These are phyloP conservation scores for Lanzia echinophila DNA, from an alignment of 2,329 filamentous ascomycete genomes.

Conservation along the genomic window DNA sequence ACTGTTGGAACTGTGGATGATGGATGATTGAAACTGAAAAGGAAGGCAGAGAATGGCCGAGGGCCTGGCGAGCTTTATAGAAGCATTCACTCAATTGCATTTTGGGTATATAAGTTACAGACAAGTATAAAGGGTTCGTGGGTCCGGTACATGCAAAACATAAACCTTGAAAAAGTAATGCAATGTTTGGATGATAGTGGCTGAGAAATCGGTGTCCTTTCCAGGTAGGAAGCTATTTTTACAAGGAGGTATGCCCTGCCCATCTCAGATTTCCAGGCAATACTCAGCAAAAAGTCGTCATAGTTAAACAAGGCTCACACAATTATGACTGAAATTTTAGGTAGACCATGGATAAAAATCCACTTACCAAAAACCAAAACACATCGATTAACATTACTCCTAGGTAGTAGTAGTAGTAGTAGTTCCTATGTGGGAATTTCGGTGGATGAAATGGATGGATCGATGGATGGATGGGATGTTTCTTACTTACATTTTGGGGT, in stretches of 20 bases:
- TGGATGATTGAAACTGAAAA: constrained; percentile 6
- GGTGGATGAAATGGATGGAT: too few relatives aligned
- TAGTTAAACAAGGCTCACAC: neutral
- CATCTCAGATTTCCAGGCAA: neutral
- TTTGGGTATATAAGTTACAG: neutral
- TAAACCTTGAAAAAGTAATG: neutral
- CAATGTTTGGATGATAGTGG: constrained; percentile 6
- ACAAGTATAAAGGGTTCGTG: neutral
- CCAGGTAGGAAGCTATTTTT: neutral
- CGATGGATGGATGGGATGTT: too few relatives aligned
- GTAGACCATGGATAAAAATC: constrained; percentile 1
- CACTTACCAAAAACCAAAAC: neutral
- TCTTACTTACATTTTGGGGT: too few relatives aligned
- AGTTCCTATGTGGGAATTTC: too few relatives aligned
- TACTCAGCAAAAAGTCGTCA: constrained; percentile 2
- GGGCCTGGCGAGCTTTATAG: neutral
- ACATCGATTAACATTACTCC: too few relatives aligned
- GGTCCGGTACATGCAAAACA: constrained; percentile 9
- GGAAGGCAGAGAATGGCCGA: neutral
- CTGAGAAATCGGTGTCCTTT: constrained; percentile 8
- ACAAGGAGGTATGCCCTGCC: neutral
- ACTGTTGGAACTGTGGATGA: constrained; percentile 1
- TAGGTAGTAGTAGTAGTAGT: too few relatives aligned
- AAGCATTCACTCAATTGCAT: neutral
- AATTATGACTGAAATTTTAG: constrained; percentile 6